Evolutionary conservation across 2,329 filamentous ascomycete species (phyloP).

Genomic region (Penicillium sp.): DNA sequence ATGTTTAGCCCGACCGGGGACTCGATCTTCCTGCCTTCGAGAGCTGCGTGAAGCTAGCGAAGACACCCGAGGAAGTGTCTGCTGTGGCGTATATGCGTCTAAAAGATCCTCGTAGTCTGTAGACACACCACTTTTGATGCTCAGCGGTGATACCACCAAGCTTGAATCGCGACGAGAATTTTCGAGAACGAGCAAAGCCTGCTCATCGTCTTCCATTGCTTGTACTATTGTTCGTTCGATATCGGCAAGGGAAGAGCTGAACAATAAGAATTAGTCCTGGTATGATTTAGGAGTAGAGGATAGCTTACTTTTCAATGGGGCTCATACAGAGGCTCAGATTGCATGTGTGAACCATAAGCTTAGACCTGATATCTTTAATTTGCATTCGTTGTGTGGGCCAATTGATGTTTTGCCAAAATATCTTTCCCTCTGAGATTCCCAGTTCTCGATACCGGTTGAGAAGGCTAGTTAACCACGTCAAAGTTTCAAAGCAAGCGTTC

Average conservation of each 20-base stretch:
- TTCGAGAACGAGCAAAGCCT: constrained; percentile 4
- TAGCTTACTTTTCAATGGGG: constrained; percentile 28
- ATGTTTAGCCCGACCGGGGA: constrained; percentile 2
- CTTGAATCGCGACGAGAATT: constrained; percentile 6
- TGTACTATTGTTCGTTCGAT: constrained; percentile 24
- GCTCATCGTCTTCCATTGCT: constrained; percentile 23
- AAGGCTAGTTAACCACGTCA: constrained; percentile 26
- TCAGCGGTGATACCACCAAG: constrained; percentile 4
- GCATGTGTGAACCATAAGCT: constrained; percentile 31
- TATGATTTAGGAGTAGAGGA: background rate
- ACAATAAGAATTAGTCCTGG: background rate
- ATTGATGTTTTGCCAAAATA: constrained; percentile 30
- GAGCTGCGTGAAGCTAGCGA: background rate
- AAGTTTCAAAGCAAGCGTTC: constrained; percentile 21
- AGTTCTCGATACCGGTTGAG: constrained; percentile 22
- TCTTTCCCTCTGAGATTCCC: constrained; percentile 22
- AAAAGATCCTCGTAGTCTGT: constrained; percentile 3
- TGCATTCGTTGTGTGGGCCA: constrained; percentile 29
- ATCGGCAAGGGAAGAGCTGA: constrained; percentile 24
- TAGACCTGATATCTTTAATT: constrained; percentile 29
- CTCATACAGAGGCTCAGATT: constrained; percentile 32
- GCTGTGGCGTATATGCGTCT: background rate
- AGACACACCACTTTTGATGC: background rate
- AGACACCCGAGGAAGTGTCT: background rate
- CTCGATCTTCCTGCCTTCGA: background rate